These are phyloP conservation scores for Colletotrichum musicola DNA, from an alignment of 2,329 filamentous ascomycete genomes.

Conservation along the genomic window DNA sequence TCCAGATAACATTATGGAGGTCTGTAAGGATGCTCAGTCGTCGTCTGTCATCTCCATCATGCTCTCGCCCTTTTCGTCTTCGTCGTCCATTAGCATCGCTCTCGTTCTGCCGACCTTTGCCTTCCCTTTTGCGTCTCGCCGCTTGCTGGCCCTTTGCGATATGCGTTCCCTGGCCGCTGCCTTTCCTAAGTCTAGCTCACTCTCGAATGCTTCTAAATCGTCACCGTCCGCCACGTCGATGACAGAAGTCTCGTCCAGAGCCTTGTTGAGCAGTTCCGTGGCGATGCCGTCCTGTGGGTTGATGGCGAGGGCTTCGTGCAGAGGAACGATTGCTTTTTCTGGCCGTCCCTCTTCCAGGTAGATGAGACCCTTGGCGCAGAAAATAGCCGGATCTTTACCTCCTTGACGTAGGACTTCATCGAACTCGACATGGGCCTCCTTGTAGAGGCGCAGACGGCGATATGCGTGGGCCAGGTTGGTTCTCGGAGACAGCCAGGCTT, in stretches of 20 bases:
- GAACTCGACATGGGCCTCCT: conserved; percentile 83
- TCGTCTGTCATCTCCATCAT: conserved; percentile 71
- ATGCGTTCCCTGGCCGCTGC: conserved; percentile 54
- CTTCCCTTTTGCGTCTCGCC: conserved; percentile 58
- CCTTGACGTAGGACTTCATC: conserved; percentile 88
- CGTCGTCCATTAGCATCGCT: conserved; percentile 50
- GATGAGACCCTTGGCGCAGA: conserved; percentile 86
- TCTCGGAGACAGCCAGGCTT: conserved; percentile 85
- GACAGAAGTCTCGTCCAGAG: conserved; percentile 72
- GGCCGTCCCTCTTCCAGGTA: conserved; percentile 81
- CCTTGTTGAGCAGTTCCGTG: conserved; percentile 81
- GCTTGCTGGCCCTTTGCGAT: conserved; percentile 46
- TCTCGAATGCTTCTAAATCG: conserved; percentile 64
- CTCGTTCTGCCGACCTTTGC: conserved; percentile 54
- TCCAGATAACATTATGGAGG: conserved; percentile 17
- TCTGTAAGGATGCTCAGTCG: conserved; percentile 48
- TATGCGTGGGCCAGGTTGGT: conserved; percentile 93
- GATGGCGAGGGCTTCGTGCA: conserved; percentile 88
- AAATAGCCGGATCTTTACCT: conserved; percentile 82
- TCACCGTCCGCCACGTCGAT: conserved; percentile 60
- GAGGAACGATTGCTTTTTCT: conserved; percentile 81
- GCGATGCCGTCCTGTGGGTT: conserved; percentile 85
- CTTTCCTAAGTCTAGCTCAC: conserved; percentile 62
- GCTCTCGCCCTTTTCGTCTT: conserved; percentile 56
- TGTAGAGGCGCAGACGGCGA: conserved; percentile 76